Base-by-base conservation (phyloP, 2,329 filamentous ascomycete species). In the Claviceps maximensis region DNA sequence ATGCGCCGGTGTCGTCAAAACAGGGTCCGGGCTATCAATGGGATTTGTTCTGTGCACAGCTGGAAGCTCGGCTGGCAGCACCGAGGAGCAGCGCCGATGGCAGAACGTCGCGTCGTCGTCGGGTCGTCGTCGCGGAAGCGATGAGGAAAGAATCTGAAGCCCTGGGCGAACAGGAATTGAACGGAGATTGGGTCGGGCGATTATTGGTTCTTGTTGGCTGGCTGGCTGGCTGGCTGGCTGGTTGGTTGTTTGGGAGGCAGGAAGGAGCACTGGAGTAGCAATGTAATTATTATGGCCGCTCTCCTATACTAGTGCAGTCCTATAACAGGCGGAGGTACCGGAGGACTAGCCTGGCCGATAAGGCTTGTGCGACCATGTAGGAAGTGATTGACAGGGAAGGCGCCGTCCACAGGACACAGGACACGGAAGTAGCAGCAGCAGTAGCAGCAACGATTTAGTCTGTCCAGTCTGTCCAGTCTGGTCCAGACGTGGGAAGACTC, bases 301-400 rank as follows among this genome's bases (percentile, higher is more conserved):
- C 13, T 27, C 21, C 42, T 23, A 42, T 40, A n/a, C 2, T 21
- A 23, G 10, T 23, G 9, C 19, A 21, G 8, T 15, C n/a, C 42
- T 12, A 33, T 31, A 48, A 33, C 40, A 40, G 40, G 36, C 23
- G 17, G 27, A 27, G 23, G 19, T 36, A 49, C 46, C 44, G 19
- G 25, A 31, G 25, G 15, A 12, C 10, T 36, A 36, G 13, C n/a
- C 42, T 29, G 49, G 49, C 25, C 27, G 49, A 50, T 50, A 50
- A 50, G 49, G 49, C 49, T 42, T 25, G 33, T 17, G 42, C 21
- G 13, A 25, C 42, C 48, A 49, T 33, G 27, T 47, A 47, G 25
- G 45, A 25, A 31, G 45, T 31, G 45, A 47, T 47, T 45, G 45
- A 33, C 45, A 50, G n/a, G 48, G 48, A 50, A 27, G 48, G 48